A percentile compares a stretch with the other conserved stretches of the same genome.
Conservation (phyloP, 2,329 filamentous ascomycete species). For the Botrytis pseudocinerea region DNA sequence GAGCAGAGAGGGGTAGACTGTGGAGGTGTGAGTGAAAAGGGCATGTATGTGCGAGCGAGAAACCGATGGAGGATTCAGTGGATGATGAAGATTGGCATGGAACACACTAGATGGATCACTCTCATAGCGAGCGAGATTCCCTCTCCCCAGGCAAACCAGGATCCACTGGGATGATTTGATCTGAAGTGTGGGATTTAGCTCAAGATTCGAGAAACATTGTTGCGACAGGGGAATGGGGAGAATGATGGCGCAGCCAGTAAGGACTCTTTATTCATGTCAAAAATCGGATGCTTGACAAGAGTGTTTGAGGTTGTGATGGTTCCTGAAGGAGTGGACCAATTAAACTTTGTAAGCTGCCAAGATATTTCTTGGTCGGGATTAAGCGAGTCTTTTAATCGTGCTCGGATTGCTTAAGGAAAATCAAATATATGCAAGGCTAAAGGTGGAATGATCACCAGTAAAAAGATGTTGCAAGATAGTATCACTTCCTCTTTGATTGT, state of each 20-base stretch:
- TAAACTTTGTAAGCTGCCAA: conserved; percentile 9
- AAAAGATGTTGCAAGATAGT: neutral
- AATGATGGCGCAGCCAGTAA: conserved; percentile 15
- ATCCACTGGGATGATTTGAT: conserved; percentile 15
- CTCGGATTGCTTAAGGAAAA: conserved; percentile 5
- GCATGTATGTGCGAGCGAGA: neutral
- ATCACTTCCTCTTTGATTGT: neutral
- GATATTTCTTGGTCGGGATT: neutral
- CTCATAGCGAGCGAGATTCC: neutral
- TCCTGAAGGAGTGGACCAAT: conserved; percentile 16
- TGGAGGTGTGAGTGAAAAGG: neutral
- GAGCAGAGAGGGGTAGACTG: conserved; percentile 1
- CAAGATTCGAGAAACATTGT: conserved; percentile 1
- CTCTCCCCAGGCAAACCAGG: conserved; percentile 1
- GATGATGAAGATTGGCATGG: conserved; percentile 2
- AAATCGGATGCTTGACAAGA: neutral
- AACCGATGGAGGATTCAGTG: conserved; percentile 9
- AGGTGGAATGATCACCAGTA: neutral
- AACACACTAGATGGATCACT: conserved; percentile 3
- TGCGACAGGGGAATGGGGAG: neutral
- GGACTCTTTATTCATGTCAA: conserved; percentile 4
- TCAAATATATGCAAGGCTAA: conserved; percentile 16
- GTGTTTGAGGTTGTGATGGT: conserved; percentile 19
- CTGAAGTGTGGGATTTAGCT: neutral
- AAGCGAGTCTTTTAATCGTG: conserved; percentile 10